phyloP scores from a whole-genome alignment of 495 filamentous ascomycete species.

The Recurvomyces mirabilis region DNA sequence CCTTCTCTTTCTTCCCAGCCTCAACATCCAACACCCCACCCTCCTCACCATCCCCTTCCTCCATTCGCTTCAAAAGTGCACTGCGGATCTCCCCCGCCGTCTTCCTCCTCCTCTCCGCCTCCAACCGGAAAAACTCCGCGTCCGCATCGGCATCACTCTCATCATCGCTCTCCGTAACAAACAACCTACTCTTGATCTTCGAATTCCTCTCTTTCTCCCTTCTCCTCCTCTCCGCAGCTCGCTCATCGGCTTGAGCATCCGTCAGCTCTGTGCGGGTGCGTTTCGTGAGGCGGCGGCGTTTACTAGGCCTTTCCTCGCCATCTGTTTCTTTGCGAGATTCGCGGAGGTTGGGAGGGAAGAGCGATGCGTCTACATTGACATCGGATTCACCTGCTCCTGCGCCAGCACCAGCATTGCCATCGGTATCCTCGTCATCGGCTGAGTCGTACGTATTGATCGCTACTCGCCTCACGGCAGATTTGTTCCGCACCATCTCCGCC shows the following conservation, averaged over 20 bases:
- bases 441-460: conserved; percentile 44
- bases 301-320: conserved; percentile 42
- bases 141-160: conserved; percentile 56
- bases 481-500: conserved; percentile 63
- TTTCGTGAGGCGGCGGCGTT: conserved; percentile 36
- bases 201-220: conserved; percentile 41
- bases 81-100: conserved; percentile 40
- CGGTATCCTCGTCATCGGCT: conserved; percentile 30
- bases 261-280: conserved; percentile 32
- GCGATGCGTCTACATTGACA: conserved; percentile 51
- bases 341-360: conserved; percentile 61
- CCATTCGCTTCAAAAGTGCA: conserved; percentile 32
- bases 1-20: conserved; percentile 32
- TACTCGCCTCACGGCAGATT: conserved; percentile 38
- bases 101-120: conserved; percentile 45
- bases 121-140: conserved; percentile 57
- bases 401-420: conserved; percentile 34
- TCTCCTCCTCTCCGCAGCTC: conserved; percentile 30
- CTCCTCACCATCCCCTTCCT: conserved; percentile 38
- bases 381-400: no score
- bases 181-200: conserved; percentile 75
- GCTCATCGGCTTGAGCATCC: conserved; percentile 37
- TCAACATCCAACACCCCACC: conserved; percentile 23
- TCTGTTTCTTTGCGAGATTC: conserved; percentile 40
- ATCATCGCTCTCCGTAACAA: conserved; percentile 69